Evolutionary conservation across 805 yeast genomes (phyloP).

Genomic region (Lachancea thermotolerans): DNA sequence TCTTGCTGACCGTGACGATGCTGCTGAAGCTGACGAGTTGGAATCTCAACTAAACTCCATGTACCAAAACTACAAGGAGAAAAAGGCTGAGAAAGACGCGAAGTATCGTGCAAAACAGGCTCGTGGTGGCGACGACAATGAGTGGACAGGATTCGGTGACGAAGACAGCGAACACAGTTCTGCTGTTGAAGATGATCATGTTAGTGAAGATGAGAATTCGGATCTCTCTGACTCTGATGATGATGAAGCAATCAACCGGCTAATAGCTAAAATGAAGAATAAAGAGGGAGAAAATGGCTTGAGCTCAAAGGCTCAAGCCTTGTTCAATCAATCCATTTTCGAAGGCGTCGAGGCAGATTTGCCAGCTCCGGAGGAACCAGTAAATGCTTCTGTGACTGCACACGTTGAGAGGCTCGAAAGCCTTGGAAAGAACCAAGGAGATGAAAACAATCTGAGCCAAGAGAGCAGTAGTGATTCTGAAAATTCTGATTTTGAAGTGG

Average conservation of each 20-base stretch:
- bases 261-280: slow-evolving; percentile 51
- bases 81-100: slow-evolving; percentile 62
- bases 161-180: slow-evolving; percentile 33
- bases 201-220: slow-evolving; percentile 37
- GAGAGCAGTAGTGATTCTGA: slow-evolving; percentile 12
- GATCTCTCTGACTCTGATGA: slow-evolving; percentile 57
- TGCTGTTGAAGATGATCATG: slow-evolving; percentile 31
- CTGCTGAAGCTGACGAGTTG: slow-evolving; percentile 52
- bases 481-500: slow-evolving; percentile 40
- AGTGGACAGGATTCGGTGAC: slow-evolving; percentile 69
- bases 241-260: slow-evolving; percentile 57
- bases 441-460: no score
- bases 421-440: slow-evolving; percentile 14
- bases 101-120: slow-evolving; percentile 61
- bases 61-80: slow-evolving; percentile 66
- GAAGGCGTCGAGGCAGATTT: slow-evolving; percentile 39
- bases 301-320: slow-evolving; percentile 37
- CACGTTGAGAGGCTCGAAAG: slow-evolving; percentile 11
- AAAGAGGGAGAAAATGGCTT: slow-evolving; percentile 37
- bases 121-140: slow-evolving; percentile 71
- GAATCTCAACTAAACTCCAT: slow-evolving; percentile 78
- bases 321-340: slow-evolving; percentile 50
- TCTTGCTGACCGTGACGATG: slow-evolving; percentile 31
- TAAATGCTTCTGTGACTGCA: background rate
- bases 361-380: slow-evolving; percentile 14